These are phyloP conservation scores for Oryza brachyantha DNA, from an alignment of 176 grass and related monocot species.

Conservation along the genomic window DNA sequence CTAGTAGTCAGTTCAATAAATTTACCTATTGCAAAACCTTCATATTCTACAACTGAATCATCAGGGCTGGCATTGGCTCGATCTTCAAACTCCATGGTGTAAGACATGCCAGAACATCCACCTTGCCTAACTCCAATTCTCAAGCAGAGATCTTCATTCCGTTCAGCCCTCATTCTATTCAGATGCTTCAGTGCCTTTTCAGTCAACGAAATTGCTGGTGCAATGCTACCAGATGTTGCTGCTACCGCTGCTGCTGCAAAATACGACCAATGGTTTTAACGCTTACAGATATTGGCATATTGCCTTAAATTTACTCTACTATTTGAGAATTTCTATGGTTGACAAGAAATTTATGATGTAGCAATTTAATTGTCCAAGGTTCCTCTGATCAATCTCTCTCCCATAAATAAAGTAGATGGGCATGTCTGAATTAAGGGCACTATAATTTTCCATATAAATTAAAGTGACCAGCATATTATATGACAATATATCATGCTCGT, in stretches of 20 bases:
- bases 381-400: not conserved
- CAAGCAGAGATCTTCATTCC: constrained; percentile 79
- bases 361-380: not conserved
- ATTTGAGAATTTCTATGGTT: not conserved
- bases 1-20: not conserved
- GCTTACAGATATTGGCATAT: not conserved
- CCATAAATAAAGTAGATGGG: not conserved
- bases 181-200: constrained; percentile 91
- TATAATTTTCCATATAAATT: not conserved
- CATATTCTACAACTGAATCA: constrained; percentile 83
- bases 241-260: constrained; percentile 33
- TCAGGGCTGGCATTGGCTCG: constrained; percentile 48
- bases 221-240: constrained; percentile 56
- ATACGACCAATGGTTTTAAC: constrained; percentile 2
- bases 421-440: not conserved
- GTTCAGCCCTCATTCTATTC: constrained; percentile 75
- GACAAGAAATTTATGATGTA: not conserved
- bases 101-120: constrained; percentile 99
- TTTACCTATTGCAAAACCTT: constrained; percentile 93
- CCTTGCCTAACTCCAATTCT: constrained; percentile 98
- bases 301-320: not conserved
- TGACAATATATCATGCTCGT: constrained; percentile 3
- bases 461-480: not conserved
- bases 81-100: constrained; percentile 96
- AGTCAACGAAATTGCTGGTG: constrained; percentile 76